A percentile compares a stretch with the other conserved stretches of the same genome.
Evolutionary conservation across 192 early-diverging fungal genomes (phyloP).

Genomic region (Obelidium mucronatum): DNA sequence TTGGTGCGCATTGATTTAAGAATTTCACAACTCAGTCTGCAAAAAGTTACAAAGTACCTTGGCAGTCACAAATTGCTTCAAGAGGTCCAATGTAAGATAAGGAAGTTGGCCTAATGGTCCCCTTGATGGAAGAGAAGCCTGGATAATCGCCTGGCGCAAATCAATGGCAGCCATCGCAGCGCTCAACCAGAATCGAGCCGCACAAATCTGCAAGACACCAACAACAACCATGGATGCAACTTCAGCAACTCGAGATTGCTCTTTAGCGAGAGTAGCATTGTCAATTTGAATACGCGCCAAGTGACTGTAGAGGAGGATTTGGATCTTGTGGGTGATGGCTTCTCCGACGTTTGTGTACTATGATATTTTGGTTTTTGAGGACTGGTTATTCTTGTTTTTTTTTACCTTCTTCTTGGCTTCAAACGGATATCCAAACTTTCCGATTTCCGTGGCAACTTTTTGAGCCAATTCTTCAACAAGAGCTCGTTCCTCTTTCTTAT

Average conservation of each 20-base stretch:
- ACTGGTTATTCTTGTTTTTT: neutral
- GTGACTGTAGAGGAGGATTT: slow-evolving; percentile 83
- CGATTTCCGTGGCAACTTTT: slow-evolving; percentile 13
- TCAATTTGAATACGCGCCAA: slow-evolving; percentile 75
- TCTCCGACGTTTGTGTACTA: slow-evolving; percentile 47
- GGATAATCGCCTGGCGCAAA: slow-evolving; percentile 82
- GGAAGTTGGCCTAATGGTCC: slow-evolving; percentile 88
- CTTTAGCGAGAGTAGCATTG: slow-evolving; percentile 55
- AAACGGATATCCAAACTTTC: slow-evolving; percentile 23
- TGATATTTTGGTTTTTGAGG: neutral
- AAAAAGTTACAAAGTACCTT: slow-evolving; percentile 50
- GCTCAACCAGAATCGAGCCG: slow-evolving; percentile 84
- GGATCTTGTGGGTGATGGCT: slow-evolving; percentile 55
- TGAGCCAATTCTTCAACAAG: slow-evolving; percentile 12
- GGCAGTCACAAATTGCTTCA: slow-evolving; percentile 69
- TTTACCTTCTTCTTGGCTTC: slow-evolving; percentile 33
- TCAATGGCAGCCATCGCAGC: slow-evolving; percentile 77
- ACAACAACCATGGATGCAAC: slow-evolving; percentile 78
- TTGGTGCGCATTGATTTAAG: neutral
- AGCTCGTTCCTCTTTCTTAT: slow-evolving; percentile 13
- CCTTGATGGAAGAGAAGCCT: slow-evolving; percentile 83
- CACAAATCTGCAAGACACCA: slow-evolving; percentile 89
- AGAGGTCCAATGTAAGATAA: slow-evolving; percentile 69
- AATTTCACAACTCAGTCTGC: neutral
- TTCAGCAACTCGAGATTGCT: slow-evolving; percentile 72